These are phyloP conservation scores for Nigrospora osmanthi DNA, from an alignment of 2,329 filamentous ascomycete species.

Conservation along the genomic window DNA sequence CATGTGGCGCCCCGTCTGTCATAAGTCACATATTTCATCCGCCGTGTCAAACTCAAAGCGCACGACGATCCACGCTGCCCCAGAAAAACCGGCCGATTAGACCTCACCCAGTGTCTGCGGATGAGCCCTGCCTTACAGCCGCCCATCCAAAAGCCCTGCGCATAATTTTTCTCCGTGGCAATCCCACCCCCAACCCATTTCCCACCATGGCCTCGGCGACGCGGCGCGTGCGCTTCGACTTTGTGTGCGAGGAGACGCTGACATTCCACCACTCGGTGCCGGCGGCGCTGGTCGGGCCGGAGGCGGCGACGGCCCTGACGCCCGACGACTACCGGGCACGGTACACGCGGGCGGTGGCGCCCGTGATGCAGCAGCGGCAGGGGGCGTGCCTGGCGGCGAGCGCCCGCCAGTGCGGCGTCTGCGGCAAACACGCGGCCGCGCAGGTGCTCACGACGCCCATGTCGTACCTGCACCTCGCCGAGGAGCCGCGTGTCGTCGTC, in stretches of 20 bases:
- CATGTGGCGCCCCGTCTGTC: too few species aligned
- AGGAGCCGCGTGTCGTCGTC: constrained; percentile 2
- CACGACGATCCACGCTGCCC: too few species aligned
- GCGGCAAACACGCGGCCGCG: neutral
- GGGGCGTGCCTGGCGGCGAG: constrained; percentile 3
- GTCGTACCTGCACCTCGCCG: constrained; percentile 4
- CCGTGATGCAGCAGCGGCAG: constrained; percentile 3
- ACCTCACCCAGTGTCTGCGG: too few species aligned
- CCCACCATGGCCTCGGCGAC: constrained; percentile 2
- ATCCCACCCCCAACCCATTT: too few species aligned
- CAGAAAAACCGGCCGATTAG: too few species aligned
- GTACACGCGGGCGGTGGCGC: constrained; percentile 3
- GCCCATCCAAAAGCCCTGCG: too few species aligned
- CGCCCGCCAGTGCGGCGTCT: neutral
- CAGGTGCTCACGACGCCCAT: constrained; percentile 4
- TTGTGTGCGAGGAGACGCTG: constrained; percentile 2
- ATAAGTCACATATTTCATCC: too few species aligned
- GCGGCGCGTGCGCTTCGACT: constrained; percentile 3
- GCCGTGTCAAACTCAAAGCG: too few species aligned
- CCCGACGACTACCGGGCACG: neutral
- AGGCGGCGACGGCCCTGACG: neutral
- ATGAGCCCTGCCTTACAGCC: too few species aligned
- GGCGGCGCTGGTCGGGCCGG: constrained; percentile 1
- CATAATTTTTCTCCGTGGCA: too few species aligned
- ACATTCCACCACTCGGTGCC: constrained; percentile 2